phyloP scores from a whole-genome alignment of 2,329 filamentous ascomycete species.

The Stagonosporopsis cucurbitacearum region DNA sequence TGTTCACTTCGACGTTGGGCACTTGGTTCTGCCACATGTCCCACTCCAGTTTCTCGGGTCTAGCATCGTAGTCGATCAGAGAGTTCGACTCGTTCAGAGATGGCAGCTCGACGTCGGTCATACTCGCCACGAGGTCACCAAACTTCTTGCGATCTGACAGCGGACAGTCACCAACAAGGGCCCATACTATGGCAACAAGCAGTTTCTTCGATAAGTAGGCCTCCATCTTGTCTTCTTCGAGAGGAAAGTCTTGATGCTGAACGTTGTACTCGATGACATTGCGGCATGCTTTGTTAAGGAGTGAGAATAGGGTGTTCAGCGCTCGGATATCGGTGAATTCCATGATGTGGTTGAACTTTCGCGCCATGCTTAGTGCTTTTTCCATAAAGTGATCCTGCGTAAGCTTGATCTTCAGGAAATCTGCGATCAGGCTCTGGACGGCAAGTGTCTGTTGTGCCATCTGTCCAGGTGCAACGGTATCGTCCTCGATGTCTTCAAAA shows the following conservation, averaged over 20 bases:
- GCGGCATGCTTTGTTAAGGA: slow-evolving; percentile 91
- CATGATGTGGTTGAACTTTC: slow-evolving; percentile 93
- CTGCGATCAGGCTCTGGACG: slow-evolving; percentile 79
- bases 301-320: slow-evolving; percentile 90
- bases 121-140: slow-evolving; percentile 80
- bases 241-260: slow-evolving; percentile 90
- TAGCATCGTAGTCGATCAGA: slow-evolving; percentile 94
- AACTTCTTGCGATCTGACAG: slow-evolving; percentile 86
- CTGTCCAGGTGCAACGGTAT: slow-evolving; percentile 68
- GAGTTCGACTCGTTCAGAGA: slow-evolving; percentile 78
- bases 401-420: slow-evolving; percentile 77
- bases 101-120: slow-evolving; percentile 87
- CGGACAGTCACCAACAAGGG: slow-evolving; percentile 92
- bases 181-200: slow-evolving; percentile 91
- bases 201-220: slow-evolving; percentile 92
- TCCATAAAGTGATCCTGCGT: slow-evolving; percentile 81
- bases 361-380: slow-evolving; percentile 76
- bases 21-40: slow-evolving; percentile 93
- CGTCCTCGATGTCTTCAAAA: slow-evolving; percentile 96
- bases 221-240: slow-evolving; percentile 89
- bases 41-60: slow-evolving; percentile 87
- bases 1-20: slow-evolving; percentile 94
- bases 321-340: slow-evolving; percentile 92
- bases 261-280: slow-evolving; percentile 95
- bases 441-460: slow-evolving; percentile 71